Base-by-base conservation (phyloP, 306 rosid genomes). In the Rosa rugosa region DNA sequence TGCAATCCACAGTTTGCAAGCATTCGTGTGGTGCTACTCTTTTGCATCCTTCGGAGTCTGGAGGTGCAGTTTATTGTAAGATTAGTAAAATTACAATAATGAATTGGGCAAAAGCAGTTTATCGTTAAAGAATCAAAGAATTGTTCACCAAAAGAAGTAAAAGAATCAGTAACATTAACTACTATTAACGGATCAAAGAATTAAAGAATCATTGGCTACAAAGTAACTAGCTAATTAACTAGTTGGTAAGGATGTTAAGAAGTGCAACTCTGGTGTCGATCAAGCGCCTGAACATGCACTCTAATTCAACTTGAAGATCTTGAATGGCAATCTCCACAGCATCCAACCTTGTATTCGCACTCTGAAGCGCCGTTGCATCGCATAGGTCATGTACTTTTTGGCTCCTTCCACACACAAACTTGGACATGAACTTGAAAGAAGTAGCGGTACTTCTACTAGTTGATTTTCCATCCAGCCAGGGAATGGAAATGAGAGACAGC, bases 221-320 rank as follows among this genome's bases (percentile, higher is more conserved):
- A 66, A 34, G 14, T 66, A 17, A 18, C 25, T 8, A 20, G n/a
- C 47, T 66, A 36, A 20, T 34, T 23, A 76, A 53, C 40, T 77
- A 77, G 27, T 59, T 88, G 75, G 86, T 87, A 25, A 84, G 90
- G 49, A 87, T 84, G 73, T 89, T 86, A 74, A 89, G 93, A 49
- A 91, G 96, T 53, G 89, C 84, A 63, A 86, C 91, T 56, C 90
- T 86, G 20, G 91, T 89, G 75, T 86, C 86, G 70, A 86, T 91
- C 87, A 91, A 87, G 78, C 93, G 89, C 71, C 93, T 89, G 25
- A 87, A 85, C 81, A 89, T 85, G 77, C 87, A 84, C 27, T 84
- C 90, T 53, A 91, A 71, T 82, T 87, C 93, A 80, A 65, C 75
- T 72, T 87, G 89, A 73, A 91, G 87, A 77, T 88, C 81, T 78